Evolutionary conservation across 257 asterid species (phyloP).

Genomic region (Gentiana dahurica): DNA sequence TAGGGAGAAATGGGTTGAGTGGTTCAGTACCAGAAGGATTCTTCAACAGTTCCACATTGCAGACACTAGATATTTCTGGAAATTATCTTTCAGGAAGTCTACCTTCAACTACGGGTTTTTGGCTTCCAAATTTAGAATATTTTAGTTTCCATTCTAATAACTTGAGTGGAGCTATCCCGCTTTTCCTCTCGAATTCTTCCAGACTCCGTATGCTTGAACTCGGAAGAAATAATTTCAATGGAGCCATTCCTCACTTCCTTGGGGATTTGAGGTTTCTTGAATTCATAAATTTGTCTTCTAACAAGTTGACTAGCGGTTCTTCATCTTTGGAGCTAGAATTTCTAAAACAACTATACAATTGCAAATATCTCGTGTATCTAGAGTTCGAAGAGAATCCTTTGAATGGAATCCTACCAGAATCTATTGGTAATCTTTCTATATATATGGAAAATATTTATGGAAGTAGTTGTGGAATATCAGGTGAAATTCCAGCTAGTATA

Average conservation of each 20-base stretch:
- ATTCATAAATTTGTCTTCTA: neutral
- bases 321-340: neutral
- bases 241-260: constrained; percentile 15
- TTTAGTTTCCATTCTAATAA: neutral
- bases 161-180: constrained; percentile 3
- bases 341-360: neutral
- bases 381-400: neutral
- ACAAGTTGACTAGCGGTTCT: neutral
- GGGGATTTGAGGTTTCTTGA: constrained; percentile 3
- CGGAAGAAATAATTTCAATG: constrained; percentile 11
- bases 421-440: constrained; percentile 2
- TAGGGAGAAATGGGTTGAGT: too few relatives aligned
- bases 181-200: constrained; percentile 1
- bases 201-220: neutral
- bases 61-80: too few relatives aligned
- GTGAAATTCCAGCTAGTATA: too few relatives aligned
- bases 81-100: too few relatives aligned
- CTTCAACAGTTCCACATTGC: too few relatives aligned
- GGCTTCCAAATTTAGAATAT: constrained; percentile 8
- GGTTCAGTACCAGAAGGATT: too few relatives aligned
- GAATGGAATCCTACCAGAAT: neutral
- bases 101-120: neutral
- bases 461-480: too few relatives aligned
- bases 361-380: accelerated
- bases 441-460: too few relatives aligned